Conservation (phyloP, 345 rosid genomes). For the Eutrema heterophyllum region DNA sequence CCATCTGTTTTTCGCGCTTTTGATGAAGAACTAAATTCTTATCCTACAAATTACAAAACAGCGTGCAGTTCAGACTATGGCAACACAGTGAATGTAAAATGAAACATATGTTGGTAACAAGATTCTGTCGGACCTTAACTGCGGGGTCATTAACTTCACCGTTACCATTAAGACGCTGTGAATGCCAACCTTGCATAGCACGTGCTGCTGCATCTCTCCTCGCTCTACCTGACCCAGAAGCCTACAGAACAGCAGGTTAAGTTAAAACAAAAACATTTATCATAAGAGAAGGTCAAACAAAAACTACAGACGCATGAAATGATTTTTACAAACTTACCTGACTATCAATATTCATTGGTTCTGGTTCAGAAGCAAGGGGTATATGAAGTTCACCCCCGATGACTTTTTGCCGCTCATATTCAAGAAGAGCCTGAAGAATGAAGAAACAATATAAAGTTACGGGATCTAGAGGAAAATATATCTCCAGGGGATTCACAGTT, state of each 20-base stretch:
- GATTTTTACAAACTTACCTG: slow-evolving; percentile 42
- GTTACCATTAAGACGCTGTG: slow-evolving; percentile 69
- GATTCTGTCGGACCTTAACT: slow-evolving; percentile 38
- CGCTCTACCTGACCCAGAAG: slow-evolving; percentile 69
- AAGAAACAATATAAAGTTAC: background rate
- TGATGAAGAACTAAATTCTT: slow-evolving; percentile 52
- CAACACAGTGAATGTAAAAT: slow-evolving; percentile 4
- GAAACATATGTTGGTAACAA: slow-evolving; percentile 14
- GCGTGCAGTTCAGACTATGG: slow-evolving; percentile 12
- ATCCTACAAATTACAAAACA: slow-evolving; percentile 42
- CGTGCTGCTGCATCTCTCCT: slow-evolving; percentile 88
- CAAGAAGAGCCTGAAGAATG: slow-evolving; percentile 71
- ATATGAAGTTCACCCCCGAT: slow-evolving; percentile 52
- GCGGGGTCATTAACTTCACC: slow-evolving; percentile 67
- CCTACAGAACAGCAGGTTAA: slow-evolving; percentile 25
- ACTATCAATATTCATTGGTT: slow-evolving; percentile 49
- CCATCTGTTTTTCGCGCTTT: slow-evolving; percentile 70
- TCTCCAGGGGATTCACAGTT: background rate
- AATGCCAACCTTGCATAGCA: slow-evolving; percentile 98
- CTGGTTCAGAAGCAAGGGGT: slow-evolving; percentile 45
- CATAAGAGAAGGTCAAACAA: background rate
- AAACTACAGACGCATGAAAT: background rate
- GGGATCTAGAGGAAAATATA: background rate
- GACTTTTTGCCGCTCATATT: slow-evolving; percentile 77
- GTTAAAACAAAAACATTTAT: slow-evolving; percentile 2